phyloP scores from a whole-genome alignment of 1,139 yeast species.

The Taphrina confusa region DNA sequence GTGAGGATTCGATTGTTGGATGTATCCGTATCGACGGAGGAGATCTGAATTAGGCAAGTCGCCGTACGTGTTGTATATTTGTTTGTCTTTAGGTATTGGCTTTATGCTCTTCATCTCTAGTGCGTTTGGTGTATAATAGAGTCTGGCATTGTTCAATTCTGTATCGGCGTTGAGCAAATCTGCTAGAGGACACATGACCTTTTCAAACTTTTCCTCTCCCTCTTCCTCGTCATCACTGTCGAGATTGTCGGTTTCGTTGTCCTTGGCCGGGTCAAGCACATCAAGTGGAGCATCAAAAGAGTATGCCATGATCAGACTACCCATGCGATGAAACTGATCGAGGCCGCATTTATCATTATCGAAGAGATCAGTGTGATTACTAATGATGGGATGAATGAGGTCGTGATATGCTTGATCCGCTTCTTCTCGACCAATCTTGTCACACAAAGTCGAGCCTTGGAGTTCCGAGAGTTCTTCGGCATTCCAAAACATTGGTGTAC shows the following conservation, averaged over 20 bases:
- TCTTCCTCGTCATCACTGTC: slow-evolving; percentile 41
- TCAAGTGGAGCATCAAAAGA: slow-evolving; percentile 60
- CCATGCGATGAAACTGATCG: slow-evolving; percentile 68
- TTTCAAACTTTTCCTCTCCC: slow-evolving; percentile 46
- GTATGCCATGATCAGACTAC: slow-evolving; percentile 67
- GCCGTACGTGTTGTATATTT: slow-evolving; percentile 84
- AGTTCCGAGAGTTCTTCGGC: slow-evolving; percentile 55
- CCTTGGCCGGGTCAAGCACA: too few relatives aligned
- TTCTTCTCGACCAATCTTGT: slow-evolving; percentile 67
- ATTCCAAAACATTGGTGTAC: slow-evolving; percentile 79
- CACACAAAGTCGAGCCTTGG: slow-evolving; percentile 68
- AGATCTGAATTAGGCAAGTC: slow-evolving; percentile 88
- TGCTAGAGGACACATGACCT: slow-evolving; percentile 91
- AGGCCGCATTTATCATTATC: slow-evolving; percentile 49
- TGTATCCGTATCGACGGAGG: slow-evolving; percentile 86
- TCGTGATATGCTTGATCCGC: slow-evolving; percentile 63
- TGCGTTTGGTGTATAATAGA: slow-evolving; percentile 46
- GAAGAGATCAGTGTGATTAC: slow-evolving; percentile 43
- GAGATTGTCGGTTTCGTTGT: slow-evolving; percentile 4
- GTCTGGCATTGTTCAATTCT: slow-evolving; percentile 66
- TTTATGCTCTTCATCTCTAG: slow-evolving; percentile 72
- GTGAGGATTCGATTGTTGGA: slow-evolving; percentile 65
- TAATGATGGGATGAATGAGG: slow-evolving; percentile 47
- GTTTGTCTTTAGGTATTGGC: slow-evolving; percentile 64
- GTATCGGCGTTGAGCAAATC: slow-evolving; percentile 89